Evolutionary conservation across 2,329 filamentous ascomycete species (phyloP).

Genomic region (Fusarium sp.): DNA sequence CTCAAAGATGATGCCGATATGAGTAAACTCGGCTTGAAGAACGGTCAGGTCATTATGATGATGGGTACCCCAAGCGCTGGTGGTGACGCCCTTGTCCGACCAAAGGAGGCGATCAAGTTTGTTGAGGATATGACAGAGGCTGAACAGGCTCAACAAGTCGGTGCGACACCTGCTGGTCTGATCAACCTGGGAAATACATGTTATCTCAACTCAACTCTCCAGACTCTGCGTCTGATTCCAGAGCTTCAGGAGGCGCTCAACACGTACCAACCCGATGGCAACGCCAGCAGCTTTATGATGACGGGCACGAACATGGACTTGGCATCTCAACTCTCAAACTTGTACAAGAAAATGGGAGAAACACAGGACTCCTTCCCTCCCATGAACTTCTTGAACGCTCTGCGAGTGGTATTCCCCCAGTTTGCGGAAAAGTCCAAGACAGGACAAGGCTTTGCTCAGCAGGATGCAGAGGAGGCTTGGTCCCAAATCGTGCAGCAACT

Average conservation of each 20-base stretch:
- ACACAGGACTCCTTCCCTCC: constrained; percentile 90
- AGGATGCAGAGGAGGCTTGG: constrained; percentile 98
- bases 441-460: constrained; percentile 89
- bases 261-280: constrained; percentile 59
- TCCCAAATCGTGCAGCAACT: constrained; percentile 91
- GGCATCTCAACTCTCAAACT: constrained; percentile 78
- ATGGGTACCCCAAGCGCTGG: constrained; percentile 86
- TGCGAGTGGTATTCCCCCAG: constrained; percentile 85
- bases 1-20: constrained; percentile 95
- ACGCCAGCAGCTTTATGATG: constrained; percentile 59
- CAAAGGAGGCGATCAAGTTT: constrained; percentile 86
- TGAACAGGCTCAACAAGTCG: constrained; percentile 83
- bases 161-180: constrained; percentile 87
- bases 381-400: constrained; percentile 80
- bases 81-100: constrained; percentile 70
- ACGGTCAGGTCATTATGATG: constrained; percentile 92
- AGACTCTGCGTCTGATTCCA: constrained; percentile 86
- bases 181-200: constrained; percentile 97
- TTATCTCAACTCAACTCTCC: constrained; percentile 98
- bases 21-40: constrained; percentile 83
- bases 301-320: constrained; percentile 65
- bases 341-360: constrained; percentile 90
- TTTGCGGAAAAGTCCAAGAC: constrained; percentile 90
- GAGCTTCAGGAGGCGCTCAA: constrained; percentile 85
- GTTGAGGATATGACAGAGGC: constrained; percentile 98